phyloP scores from a whole-genome alignment of 495 filamentous ascomycete genomes.

The Hypoxylon crocopeplum region DNA sequence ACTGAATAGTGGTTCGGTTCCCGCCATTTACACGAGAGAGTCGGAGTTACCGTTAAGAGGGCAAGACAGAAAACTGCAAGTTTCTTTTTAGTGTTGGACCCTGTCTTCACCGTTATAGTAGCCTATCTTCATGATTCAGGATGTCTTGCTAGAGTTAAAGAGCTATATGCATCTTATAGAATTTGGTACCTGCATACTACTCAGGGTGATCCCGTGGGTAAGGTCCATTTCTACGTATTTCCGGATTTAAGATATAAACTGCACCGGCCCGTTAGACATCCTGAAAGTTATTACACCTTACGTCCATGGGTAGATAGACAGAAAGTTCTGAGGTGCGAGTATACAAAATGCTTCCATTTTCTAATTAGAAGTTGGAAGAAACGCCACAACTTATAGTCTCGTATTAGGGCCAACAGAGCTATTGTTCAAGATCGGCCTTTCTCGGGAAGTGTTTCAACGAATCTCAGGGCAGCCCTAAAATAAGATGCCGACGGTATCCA shows the following conservation, averaged over 20 bases:
- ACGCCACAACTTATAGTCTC: too few relatives aligned
- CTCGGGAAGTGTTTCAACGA: background rate
- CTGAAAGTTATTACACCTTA: too few relatives aligned
- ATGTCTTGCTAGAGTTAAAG: background rate
- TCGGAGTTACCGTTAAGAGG: conserved; percentile 20
- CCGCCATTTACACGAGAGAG: conserved; percentile 1
- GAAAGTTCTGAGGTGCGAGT: too few relatives aligned
- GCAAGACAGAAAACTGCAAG: background rate
- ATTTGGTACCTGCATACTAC: conserved; percentile 33
- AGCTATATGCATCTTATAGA: background rate
- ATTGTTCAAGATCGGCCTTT: background rate
- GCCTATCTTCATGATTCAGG: conserved; percentile 3
- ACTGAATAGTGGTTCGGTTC: conserved; percentile 18
- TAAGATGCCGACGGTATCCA: background rate
- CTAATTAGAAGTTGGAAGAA: too few relatives aligned
- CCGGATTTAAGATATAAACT: too few relatives aligned
- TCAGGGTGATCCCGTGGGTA: conserved; percentile 10
- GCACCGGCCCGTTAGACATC: too few relatives aligned
- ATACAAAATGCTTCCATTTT: too few relatives aligned
- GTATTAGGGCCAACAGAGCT: background rate
- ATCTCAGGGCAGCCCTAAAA: background rate
- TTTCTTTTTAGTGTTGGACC: background rate
- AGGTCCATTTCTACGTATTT: too few relatives aligned
- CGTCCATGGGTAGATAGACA: too few relatives aligned
- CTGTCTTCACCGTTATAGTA: background rate